Percentiles rank a stretch among this genome's conserved stretches.
Evolutionary conservation across 805 yeast species (phyloP).

Genomic region (Cyberlindnera euphorbiiphila): DNA sequence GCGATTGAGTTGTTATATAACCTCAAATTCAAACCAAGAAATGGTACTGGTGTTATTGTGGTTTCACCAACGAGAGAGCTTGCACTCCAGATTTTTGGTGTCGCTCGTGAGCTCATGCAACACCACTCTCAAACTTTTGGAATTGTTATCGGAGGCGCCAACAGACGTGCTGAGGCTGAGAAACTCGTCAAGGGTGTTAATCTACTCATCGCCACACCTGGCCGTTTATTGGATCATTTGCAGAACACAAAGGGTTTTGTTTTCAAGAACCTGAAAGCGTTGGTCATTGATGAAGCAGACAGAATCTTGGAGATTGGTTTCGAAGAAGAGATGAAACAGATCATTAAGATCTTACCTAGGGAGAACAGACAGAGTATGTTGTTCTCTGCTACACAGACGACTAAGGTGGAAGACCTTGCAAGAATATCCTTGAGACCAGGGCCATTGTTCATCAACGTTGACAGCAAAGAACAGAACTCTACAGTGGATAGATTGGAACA

Average conservation of each 20-base stretch:
- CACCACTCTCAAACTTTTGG: slow-evolving; percentile 86
- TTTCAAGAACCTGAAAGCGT: slow-evolving; percentile 89
- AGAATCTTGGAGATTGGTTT: slow-evolving; percentile 96
- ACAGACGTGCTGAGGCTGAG: slow-evolving; percentile 96
- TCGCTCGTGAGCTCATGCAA: slow-evolving; percentile 90
- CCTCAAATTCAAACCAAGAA: slow-evolving; percentile 92
- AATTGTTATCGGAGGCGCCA: slow-evolving; percentile 97
- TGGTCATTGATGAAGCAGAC: slow-evolving; percentile 97
- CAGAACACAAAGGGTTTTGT: slow-evolving; percentile 94
- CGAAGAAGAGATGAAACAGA: slow-evolving; percentile 98
- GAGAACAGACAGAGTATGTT: slow-evolving; percentile 95
- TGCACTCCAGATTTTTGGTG: slow-evolving; percentile 96
- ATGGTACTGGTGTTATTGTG: slow-evolving; percentile 95
- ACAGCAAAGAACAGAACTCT: slow-evolving; percentile 72
- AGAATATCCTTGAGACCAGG: slow-evolving; percentile 93
- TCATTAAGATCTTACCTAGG: slow-evolving; percentile 86
- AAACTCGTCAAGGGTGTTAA: slow-evolving; percentile 93
- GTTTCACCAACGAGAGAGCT: slow-evolving; percentile 97
- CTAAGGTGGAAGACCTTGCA: slow-evolving; percentile 97
- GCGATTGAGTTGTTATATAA: slow-evolving; percentile 91
- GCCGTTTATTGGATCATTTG: slow-evolving; percentile 91
- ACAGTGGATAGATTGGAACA: slow-evolving; percentile 98
- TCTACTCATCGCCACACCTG: slow-evolving; percentile 93
- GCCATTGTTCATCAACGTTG: slow-evolving; percentile 91
- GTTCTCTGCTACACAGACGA: slow-evolving; percentile 98